Conservation (phyloP, 2,329 filamentous ascomycete genomes). For the Colletotrichum sojae region DNA sequence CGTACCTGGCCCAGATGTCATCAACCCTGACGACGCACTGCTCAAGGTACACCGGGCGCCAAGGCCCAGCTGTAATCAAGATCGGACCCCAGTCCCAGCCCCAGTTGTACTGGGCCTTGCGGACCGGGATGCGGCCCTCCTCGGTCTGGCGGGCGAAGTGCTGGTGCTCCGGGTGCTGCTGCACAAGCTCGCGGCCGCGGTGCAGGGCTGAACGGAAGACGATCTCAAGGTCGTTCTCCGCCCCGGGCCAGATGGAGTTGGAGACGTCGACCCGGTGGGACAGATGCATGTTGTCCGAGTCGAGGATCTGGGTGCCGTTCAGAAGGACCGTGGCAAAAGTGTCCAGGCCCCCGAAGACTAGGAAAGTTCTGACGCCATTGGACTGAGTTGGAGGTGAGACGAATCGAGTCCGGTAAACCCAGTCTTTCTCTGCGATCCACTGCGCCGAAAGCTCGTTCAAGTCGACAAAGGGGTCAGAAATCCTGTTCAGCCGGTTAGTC, state of each 20-base stretch:
- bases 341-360: constrained; percentile 75
- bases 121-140: constrained; percentile 49
- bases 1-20: constrained; percentile 65
- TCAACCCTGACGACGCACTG: constrained; percentile 70
- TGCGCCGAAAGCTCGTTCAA: constrained; percentile 72
- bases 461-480: constrained; percentile 71
- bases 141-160: constrained; percentile 67
- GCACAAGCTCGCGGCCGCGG: constrained; percentile 65
- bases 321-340: constrained; percentile 72
- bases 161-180: constrained; percentile 65
- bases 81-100: constrained; percentile 81
- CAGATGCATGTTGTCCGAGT: constrained; percentile 75
- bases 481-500: constrained; percentile 47
- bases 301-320: constrained; percentile 66
- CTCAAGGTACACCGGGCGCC: constrained; percentile 77
- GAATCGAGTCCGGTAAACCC: constrained; percentile 67
- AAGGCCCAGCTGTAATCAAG: constrained; percentile 73
- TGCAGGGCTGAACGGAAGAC: constrained; percentile 68
- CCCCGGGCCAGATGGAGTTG: constrained; percentile 51
- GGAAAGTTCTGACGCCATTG: constrained; percentile 49
- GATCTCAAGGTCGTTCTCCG: constrained; percentile 66
- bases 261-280: constrained; percentile 68
- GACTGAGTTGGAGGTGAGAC: constrained; percentile 37
- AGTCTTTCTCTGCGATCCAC: constrained; percentile 74
- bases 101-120: constrained; percentile 80